Conservation (phyloP, 2,329 filamentous ascomycete genomes). For the Aspergillus sp. region DNA sequence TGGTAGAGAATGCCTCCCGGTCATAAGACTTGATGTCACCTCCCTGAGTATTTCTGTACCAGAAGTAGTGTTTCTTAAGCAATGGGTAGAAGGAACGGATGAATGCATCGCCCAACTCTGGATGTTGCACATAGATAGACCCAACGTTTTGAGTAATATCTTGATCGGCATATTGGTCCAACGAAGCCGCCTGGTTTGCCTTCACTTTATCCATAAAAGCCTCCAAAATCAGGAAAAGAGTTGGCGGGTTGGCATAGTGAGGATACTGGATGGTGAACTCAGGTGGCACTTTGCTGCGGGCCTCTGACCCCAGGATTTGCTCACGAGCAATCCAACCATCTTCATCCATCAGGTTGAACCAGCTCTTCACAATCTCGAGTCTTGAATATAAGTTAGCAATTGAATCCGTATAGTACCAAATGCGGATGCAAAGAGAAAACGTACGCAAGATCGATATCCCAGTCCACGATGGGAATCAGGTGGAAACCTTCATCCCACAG, state of each 20-base stretch:
- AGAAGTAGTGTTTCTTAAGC: slow-evolving; percentile 82
- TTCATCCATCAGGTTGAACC: slow-evolving; percentile 93
- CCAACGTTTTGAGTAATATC: slow-evolving; percentile 46
- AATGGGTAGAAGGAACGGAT: slow-evolving; percentile 77
- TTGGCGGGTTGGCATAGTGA: slow-evolving; percentile 95
- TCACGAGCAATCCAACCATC: slow-evolving; percentile 97
- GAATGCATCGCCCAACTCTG: slow-evolving; percentile 64
- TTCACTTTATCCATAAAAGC: slow-evolving; percentile 75
- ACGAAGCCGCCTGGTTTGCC: slow-evolving; percentile 30
- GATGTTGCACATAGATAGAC: slow-evolving; percentile 63
- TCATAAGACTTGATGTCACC: slow-evolving; percentile 92
- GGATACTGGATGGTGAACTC: slow-evolving; percentile 97
- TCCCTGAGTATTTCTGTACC: slow-evolving; percentile 88
- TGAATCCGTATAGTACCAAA: neutral
- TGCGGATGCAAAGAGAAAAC: slow-evolving; percentile 7
- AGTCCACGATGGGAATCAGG: slow-evolving; percentile 82
- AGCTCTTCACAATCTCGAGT: slow-evolving; percentile 83
- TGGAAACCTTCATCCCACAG: slow-evolving; percentile 99
- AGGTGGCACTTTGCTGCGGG: slow-evolving; percentile 84
- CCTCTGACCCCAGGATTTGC: slow-evolving; percentile 88
- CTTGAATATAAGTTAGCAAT: slow-evolving; percentile 25
- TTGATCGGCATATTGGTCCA: slow-evolving; percentile 14
- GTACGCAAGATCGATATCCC: slow-evolving; percentile 80
- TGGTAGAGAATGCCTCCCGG: slow-evolving; percentile 78
- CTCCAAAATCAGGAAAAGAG: slow-evolving; percentile 84